Percentiles rank a stretch among this genome's conserved stretches.
These are phyloP conservation scores for Prunus mongolica DNA, from an alignment of 306 rosid species.

Conservation along the genomic window DNA sequence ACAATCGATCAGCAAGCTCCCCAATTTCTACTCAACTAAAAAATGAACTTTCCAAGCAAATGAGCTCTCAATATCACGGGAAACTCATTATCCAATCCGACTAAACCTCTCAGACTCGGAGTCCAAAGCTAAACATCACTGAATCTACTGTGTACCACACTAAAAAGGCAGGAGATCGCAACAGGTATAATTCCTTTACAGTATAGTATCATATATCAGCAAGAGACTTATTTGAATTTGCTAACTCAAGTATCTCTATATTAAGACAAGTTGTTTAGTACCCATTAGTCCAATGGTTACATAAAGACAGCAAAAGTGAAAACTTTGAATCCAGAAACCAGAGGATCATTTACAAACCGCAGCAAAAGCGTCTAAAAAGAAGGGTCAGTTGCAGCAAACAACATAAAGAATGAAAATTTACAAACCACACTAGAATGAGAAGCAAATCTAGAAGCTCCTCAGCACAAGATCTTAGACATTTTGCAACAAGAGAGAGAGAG, in stretches of 20 bases:
- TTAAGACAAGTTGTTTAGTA: background rate
- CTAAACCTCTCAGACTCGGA: background rate
- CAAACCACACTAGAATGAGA: conserved; percentile 3
- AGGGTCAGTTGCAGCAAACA: conserved; percentile 6
- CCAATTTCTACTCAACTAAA: background rate
- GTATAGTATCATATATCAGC: background rate
- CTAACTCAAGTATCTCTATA: background rate
- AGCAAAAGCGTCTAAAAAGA: background rate
- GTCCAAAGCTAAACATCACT: conserved; percentile 9
- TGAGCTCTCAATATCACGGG: background rate
- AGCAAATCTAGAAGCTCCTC: conserved; percentile 19
- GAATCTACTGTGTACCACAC: background rate
- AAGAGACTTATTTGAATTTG: background rate
- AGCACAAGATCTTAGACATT: conserved; percentile 23
- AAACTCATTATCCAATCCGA: background rate
- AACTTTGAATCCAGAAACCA: conserved; percentile 19
- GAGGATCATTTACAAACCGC: background rate
- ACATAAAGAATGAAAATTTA: background rate
- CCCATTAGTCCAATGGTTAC: background rate
- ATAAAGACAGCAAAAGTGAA: background rate
- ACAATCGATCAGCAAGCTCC: background rate
- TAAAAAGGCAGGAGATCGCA: background rate
- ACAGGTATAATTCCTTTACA: background rate
- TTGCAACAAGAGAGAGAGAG: conserved; percentile 13
- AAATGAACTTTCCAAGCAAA: conserved; percentile 2